Base-by-base conservation (phyloP, 208 protist genomes). In the Acanthamoeba quina region DNA sequence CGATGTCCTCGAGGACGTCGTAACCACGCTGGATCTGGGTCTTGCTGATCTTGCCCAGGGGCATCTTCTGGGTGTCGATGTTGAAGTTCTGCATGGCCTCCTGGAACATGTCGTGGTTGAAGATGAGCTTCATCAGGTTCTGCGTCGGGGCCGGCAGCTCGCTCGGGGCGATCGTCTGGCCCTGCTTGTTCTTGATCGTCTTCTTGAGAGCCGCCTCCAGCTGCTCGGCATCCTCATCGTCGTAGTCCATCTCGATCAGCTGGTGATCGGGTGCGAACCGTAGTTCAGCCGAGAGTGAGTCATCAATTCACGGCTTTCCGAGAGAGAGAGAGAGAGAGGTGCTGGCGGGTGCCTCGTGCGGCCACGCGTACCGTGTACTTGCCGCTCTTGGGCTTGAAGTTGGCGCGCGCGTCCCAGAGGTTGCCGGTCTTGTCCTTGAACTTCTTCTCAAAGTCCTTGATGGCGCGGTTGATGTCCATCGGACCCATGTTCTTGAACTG, bases 341-440 rank as follows among this genome's bases (percentile, higher is more conserved):
- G n/a, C n/a, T n/a, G n/a, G n/a, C n/a, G n/a, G n/a, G n/a, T n/a
- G n/a, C n/a, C n/a, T n/a, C n/a, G n/a, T n/a, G n/a, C n/a, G n/a
- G n/a, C n/a, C n/a, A 94, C 44, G 21, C 62, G 11, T 34, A 94
- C 95, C 26, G 70, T 56, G 88, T 95, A 95, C 93, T 97, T 96
- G 90, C 88, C 94, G 31, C 88, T 72, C 44, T 93, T 89, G n/a
- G 95, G 47, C 37, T 74, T 86, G 58, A 97, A 96, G 56, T 66
- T 86, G 64, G 49, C 94, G 11, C 95, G 64, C 26, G 90, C 44
- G 29, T 86, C 49, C 96, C 96, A 98, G 47, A 95, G 72, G 94
- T 97, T 97, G 58, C 60, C 86, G 62, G 97, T 96, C 95, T 98
- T 98, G 86, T 97, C 96, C 91, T 96, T 96, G 95, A 97, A 98